Conservation (phyloP, 768 basidiomycete species). For the Tremella mesenterica region DNA sequence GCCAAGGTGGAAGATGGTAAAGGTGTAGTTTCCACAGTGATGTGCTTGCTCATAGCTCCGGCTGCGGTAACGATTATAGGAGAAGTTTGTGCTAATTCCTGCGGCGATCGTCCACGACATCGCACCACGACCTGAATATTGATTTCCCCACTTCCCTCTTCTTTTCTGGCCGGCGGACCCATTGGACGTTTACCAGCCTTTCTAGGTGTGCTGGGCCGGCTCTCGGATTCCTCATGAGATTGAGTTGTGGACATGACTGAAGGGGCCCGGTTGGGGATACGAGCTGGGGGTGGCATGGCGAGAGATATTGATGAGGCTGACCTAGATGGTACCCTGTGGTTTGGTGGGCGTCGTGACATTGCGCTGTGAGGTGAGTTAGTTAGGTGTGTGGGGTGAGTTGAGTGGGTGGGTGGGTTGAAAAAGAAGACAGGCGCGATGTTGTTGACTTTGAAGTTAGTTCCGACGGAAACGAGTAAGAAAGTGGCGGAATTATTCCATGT, state of each 20-base stretch:
- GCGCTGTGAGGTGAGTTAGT: neutral
- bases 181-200: conserved; percentile 4
- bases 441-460: too few species aligned
- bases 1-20: conserved; percentile 24
- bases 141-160: conserved; percentile 50
- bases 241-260: conserved; percentile 24
- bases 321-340: conserved; percentile 11
- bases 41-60: conserved; percentile 64
- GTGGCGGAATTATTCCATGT: too few species aligned
- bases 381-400: neutral
- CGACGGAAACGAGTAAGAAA: too few species aligned
- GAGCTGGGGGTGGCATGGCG: conserved; percentile 37
- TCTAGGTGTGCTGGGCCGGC: conserved; percentile 14
- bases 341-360: conserved; percentile 31
- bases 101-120: conserved; percentile 69
- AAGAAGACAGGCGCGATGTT: conserved; percentile 33
- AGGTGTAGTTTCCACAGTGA: conserved; percentile 65
- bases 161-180: neutral
- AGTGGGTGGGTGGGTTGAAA: neutral
- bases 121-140: conserved; percentile 92
- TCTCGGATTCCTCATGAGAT: conserved; percentile 6
- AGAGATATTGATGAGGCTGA: conserved; percentile 24
- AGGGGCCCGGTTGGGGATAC: conserved; percentile 23
- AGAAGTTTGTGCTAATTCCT: conserved; percentile 75
- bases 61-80: conserved; percentile 74